A percentile compares a stretch with the other conserved stretches of the same genome.
Evolutionary conservation across 805 yeast genomes (phyloP).

Genomic region (Candida vartiovaarae): DNA sequence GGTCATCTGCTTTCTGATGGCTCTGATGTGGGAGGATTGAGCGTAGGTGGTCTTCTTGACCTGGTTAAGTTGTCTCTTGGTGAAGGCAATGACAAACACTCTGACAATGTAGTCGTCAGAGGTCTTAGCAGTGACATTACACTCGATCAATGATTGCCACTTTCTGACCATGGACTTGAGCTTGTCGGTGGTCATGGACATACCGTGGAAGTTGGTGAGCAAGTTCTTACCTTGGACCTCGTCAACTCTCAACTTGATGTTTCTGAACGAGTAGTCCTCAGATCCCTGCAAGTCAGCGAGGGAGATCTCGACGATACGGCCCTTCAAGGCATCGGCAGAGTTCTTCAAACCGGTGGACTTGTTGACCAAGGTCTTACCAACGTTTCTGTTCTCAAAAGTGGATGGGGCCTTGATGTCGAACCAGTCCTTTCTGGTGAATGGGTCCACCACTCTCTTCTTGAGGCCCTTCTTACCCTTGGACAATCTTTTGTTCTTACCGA

Average conservation of each 20-base stretch:
- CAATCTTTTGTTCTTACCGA: constrained; percentile 81
- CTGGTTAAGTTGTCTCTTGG: constrained; percentile 96
- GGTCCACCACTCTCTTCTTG: constrained; percentile 99
- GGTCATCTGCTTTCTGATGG: constrained; percentile 80
- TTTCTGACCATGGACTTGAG: constrained; percentile 96
- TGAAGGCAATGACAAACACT: constrained; percentile 96
- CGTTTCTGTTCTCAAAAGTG: constrained; percentile 96
- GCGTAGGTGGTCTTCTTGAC: constrained; percentile 97
- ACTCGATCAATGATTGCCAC: constrained; percentile 98
- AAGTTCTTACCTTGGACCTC: constrained; percentile 99
- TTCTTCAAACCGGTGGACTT: constrained; percentile 96
- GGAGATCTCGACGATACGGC: constrained; percentile 93
- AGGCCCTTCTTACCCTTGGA: constrained; percentile 93
- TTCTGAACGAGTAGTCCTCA: constrained; percentile 98
- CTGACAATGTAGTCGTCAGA: constrained; percentile 96
- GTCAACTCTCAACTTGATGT: constrained; percentile 95
- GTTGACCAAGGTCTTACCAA: constrained; percentile 98
- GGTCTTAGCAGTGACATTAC: constrained; percentile 97
- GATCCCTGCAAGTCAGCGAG: constrained; percentile 98
- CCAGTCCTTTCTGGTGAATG: constrained; percentile 99
- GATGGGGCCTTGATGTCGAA: constrained; percentile 98
- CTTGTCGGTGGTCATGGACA: constrained; percentile 97
- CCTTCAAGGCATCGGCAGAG: constrained; percentile 97
- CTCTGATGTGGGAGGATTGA: constrained; percentile 90
- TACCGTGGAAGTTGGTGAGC: constrained; percentile 98